phyloP scores from a whole-genome alignment of 108 stramenopile species.

The Conticribra weissflogii region DNA sequence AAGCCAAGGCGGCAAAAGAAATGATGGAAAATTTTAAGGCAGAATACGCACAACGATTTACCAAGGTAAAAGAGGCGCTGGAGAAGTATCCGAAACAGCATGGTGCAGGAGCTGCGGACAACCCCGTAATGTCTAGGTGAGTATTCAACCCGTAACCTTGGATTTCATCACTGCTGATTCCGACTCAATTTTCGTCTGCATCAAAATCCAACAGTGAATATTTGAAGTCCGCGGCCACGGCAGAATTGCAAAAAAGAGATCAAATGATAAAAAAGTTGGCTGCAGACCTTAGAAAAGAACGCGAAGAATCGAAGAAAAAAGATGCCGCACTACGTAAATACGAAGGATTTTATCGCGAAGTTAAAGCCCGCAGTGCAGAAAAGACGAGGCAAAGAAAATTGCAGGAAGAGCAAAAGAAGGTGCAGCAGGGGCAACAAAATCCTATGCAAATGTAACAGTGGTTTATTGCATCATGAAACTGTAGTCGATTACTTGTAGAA shows the following conservation, averaged over 20 bases:
- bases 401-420: constrained; percentile 32
- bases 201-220: constrained; percentile 10
- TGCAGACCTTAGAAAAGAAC: constrained; percentile 80
- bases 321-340: constrained; percentile 83
- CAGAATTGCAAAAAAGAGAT: constrained; percentile 70
- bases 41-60: constrained; percentile 71
- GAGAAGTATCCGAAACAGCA: constrained; percentile 65
- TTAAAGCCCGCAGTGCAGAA: constrained; percentile 85
- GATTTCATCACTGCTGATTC: not conserved
- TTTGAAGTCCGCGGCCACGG: constrained; percentile 46
- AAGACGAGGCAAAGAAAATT: constrained; percentile 71
- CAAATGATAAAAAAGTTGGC: constrained; percentile 80
- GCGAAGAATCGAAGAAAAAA: constrained; percentile 85
- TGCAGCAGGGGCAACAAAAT: constrained; percentile 15
- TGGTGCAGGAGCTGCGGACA: constrained; percentile 20
- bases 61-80: constrained; percentile 66
- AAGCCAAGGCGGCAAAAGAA: constrained; percentile 76
- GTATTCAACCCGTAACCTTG: constrained; percentile 1
- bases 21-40: constrained; percentile 75
- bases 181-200: not conserved
- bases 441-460: not conserved
- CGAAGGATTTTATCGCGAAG: constrained; percentile 87
- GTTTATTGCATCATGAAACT: too few species aligned
- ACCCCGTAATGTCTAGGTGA: constrained; percentile 59
- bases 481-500: too few species aligned